These are phyloP conservation scores for Kodamaea alishanica DNA, from an alignment of 1,139 yeast genomes.

Conservation along the genomic window DNA sequence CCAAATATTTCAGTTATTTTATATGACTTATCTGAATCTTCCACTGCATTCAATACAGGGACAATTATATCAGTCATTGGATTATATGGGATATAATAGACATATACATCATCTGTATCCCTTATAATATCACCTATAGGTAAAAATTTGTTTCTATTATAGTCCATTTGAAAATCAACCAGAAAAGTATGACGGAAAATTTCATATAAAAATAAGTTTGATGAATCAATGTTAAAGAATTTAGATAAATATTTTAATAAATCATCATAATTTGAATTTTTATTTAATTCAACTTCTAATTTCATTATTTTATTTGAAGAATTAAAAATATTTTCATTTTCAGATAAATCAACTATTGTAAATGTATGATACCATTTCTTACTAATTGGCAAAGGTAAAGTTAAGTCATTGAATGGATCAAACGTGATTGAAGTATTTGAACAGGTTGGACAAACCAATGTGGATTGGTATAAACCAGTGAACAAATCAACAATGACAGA, in stretches of 20 bases:
- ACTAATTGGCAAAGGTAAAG: conserved; percentile 81
- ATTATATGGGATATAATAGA: conserved; percentile 61
- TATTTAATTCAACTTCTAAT: conserved; percentile 69
- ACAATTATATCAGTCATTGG: conserved; percentile 49
- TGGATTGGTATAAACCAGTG: conserved; percentile 87
- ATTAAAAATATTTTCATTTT: conserved; percentile 31
- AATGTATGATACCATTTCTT: conserved; percentile 71
- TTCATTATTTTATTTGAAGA: conserved; percentile 22
- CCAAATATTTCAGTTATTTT: conserved; percentile 50
- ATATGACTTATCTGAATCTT: conserved; percentile 40
- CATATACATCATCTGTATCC: conserved; percentile 59
- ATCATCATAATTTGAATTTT: conserved; percentile 62
- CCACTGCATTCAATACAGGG: conserved; percentile 62
- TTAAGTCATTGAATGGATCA: conserved; percentile 90
- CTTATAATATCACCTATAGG: conserved; percentile 71
- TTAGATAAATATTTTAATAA: conserved; percentile 58
- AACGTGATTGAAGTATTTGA: conserved; percentile 79
- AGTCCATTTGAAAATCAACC: conserved; percentile 62
- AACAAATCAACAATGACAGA: conserved; percentile 82
- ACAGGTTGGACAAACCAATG: conserved; percentile 85
- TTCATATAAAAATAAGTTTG: conserved; percentile 61
- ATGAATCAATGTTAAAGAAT: conserved; percentile 42
- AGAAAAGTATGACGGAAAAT: conserved; percentile 67
- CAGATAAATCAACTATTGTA: conserved; percentile 56
- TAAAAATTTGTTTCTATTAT: conserved; percentile 54